phyloP scores from a whole-genome alignment of 306 rosid genomes.

The Malus orientalis region DNA sequence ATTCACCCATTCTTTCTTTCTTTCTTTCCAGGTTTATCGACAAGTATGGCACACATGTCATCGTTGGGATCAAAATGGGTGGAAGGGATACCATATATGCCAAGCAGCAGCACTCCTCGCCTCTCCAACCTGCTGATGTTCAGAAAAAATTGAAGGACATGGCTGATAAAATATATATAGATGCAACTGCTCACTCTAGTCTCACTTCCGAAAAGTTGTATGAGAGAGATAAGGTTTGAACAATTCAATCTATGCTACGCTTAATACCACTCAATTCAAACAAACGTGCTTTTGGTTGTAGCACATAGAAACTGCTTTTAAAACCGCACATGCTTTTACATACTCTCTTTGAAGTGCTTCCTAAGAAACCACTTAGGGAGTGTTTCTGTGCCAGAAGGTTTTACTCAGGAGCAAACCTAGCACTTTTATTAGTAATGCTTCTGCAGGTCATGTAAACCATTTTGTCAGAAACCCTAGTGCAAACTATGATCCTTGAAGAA shows the following conservation, averaged over 20 bases:
- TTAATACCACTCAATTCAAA: neutral
- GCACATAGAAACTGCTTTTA: neutral
- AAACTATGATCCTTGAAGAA: neutral
- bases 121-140: conserved; percentile 56
- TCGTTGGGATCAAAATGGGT: conserved; percentile 67
- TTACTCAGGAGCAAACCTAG: neutral
- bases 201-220: neutral
- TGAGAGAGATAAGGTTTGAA: conserved; percentile 22
- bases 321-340: neutral
- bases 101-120: conserved; percentile 64
- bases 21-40: conserved; percentile 50
- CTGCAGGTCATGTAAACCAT: neutral
- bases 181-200: conserved; percentile 23
- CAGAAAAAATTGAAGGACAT: conserved; percentile 63
- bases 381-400: neutral
- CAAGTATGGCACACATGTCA: conserved; percentile 70
- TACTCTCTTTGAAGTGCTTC: neutral
- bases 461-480: neutral
- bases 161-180: conserved; percentile 47
- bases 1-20: neutral
- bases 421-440: neutral
- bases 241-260: neutral
- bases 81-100: conserved; percentile 68
- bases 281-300: neutral
- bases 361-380: neutral